Percentiles rank a stretch among this genome's conserved stretches.
Conservation (phyloP, 148 eudicot species). For the Dianthus caryophyllus region DNA sequence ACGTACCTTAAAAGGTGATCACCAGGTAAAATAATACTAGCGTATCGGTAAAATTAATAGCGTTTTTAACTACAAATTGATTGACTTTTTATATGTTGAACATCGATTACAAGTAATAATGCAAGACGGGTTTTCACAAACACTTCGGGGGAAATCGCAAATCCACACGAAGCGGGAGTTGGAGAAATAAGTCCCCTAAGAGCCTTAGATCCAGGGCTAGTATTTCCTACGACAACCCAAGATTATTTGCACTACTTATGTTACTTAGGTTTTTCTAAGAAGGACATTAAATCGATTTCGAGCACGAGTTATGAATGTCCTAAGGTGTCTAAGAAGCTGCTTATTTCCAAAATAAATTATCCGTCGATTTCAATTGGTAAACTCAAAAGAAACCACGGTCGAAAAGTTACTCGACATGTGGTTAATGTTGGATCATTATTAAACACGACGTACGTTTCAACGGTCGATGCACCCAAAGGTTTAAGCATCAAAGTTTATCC, state of each 20-base stretch:
- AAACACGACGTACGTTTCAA: constrained; percentile 38
- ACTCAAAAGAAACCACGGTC: constrained; percentile 22
- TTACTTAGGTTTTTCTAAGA: constrained; percentile 32
- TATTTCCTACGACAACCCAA: constrained; percentile 39
- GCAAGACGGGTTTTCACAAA: constrained; percentile 34
- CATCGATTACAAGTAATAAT: constrained; percentile 43
- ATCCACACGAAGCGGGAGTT: constrained; percentile 47
- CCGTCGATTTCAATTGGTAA: constrained; percentile 54
- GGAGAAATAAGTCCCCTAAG: constrained; percentile 50
- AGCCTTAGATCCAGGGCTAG: constrained; percentile 63
- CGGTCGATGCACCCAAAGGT: constrained; percentile 36
- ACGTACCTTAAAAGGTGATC: too few species aligned
- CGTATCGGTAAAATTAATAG: too few species aligned
- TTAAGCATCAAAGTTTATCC: constrained; percentile 40
- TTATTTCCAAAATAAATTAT: constrained; percentile 47
- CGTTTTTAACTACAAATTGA: too few species aligned
- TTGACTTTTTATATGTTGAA: background rate
- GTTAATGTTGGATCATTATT: constrained; percentile 44
- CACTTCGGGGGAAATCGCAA: constrained; percentile 30
- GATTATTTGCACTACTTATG: constrained; percentile 51
- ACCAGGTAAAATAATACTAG: too few species aligned
- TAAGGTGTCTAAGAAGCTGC: constrained; percentile 23
- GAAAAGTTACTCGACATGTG: constrained; percentile 34
- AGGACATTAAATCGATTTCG: constrained; percentile 32
- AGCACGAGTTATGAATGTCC: constrained; percentile 41